These are phyloP conservation scores for Papiliotrema terrestris DNA, from an alignment of 1,284 basidiomycete species.

Conservation along the genomic window DNA sequence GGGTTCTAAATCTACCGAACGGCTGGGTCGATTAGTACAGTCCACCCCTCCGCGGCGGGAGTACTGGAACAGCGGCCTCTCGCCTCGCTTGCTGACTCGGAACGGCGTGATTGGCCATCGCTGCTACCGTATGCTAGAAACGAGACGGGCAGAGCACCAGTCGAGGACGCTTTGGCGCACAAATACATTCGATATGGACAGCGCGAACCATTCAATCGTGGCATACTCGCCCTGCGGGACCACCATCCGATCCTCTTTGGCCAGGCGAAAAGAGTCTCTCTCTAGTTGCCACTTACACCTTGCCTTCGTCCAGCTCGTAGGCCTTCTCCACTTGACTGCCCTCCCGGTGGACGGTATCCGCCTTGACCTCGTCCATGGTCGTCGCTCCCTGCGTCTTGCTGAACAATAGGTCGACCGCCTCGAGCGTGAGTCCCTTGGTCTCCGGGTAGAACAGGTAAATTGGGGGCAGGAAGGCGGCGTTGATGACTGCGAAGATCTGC, in stretches of 20 bases:
- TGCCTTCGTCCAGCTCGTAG: not conserved
- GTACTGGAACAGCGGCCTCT: no score
- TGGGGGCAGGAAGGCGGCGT: constrained; percentile 21
- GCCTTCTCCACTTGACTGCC: not conserved
- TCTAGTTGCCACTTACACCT: not conserved
- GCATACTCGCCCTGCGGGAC: no score
- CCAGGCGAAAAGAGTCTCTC: not conserved
- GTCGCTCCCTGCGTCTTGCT: not conserved
- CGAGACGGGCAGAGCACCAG: no score
- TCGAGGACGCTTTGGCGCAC: no score
- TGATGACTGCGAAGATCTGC: constrained; percentile 22
- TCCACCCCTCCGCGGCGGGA: no score
- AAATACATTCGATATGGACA: no score
- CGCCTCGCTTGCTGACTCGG: no score
- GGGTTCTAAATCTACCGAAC: no score
- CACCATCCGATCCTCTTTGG: not conserved
- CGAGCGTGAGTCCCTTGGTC: constrained; percentile 29
- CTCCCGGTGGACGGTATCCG: not conserved
- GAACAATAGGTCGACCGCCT: constrained; percentile 26
- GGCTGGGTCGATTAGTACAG: no score
- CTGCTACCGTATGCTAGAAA: no score
- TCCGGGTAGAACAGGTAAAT: constrained; percentile 36
- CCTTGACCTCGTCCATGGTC: not conserved
- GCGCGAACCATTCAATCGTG: no score
- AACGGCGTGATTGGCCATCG: no score